Evolutionary conservation across 495 filamentous ascomycete genomes (phyloP), one percentile per base, ranked within the genome.

Genomic region (Aspergillus conjunctus): DNA sequence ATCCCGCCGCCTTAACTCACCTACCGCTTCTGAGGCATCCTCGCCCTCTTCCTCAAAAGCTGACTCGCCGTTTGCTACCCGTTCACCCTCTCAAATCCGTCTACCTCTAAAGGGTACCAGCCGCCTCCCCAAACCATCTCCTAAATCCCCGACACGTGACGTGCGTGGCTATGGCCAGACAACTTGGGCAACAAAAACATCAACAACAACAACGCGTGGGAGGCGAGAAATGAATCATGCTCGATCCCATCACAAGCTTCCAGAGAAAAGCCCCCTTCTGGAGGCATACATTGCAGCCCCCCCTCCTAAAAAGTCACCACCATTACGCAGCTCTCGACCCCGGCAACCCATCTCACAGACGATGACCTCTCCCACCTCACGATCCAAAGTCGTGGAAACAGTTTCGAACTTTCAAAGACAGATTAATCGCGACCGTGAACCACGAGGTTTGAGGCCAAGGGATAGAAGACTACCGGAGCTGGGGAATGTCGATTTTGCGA

Each of bases 311-410:
- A 83, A 82, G 56, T 91, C 88, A 5, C 92, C 92, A 0, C 88
- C 86, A 12, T 76, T 97, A 20, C 84, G 92, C 58, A 93, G 91
- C 63, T 96, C 92, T 10, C 81, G 90, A 43, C 90, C 91, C 18
- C 81, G 92, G 31, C 88, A 90, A 70, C 88, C 89, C 10, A 87
- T 96, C 32, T 91, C 91, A 32, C 80, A 84, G 44, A 89, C 89
- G n/a, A 79, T 5, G 5, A 5, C 82, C 10, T 43, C 58, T 1
- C 86, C 88, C 1, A 83, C 84, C 21, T 88, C 88, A 9, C 85
- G 87, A 60, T 83, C 86, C 58, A 85, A 81, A 68, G 75, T 79
- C 7, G 75, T 76, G 11, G 82, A 86, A 54, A 74, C 75, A 17
- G 71, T 83, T 26, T 77, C 75, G 15, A 72, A 69, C 34, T 66